Base-by-base conservation (phyloP, 73 alveolate genomes). In the Paramecium sonneborni region DNA sequence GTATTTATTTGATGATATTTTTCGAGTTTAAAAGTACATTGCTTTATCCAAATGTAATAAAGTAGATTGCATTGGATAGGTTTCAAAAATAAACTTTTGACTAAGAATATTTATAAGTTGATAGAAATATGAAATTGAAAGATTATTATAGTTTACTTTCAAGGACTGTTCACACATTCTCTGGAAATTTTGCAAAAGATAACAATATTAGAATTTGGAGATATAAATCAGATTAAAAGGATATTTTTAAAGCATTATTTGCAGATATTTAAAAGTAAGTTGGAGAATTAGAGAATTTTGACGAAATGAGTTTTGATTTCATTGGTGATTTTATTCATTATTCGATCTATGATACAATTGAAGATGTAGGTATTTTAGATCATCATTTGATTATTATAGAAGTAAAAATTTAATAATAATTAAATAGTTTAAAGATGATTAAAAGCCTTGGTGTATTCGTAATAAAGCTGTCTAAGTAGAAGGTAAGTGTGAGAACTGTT, bases 401-500 rank as follows among this genome's bases (percentile, higher is more conserved):
- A 28, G 85, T 68, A 68, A 7, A 6, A 56, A 56, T 41, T 11
- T 8, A 41, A 8, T 41, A 41, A 41, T 41, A 41, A 41, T 41
- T n/a, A n/a, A n/a, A 23, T 68, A 68, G 85, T 68, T 68, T 28
- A 68, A 68, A 68, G 41, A 10, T 9, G 46, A 11, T 9, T 7
- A 10, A 7, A 68, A 28, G 23, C 85, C 85, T 18, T 68, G 85
- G 85, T 68, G 85, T 68, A 46, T 68, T 10, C 10, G 85, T 6
- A 68, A 68, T 68, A 9, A 10, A 18, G 39, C 94, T 3, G 92
- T 76, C 0, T 37, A 56, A 2, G 56, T 35, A 0, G 84, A 38
- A 26, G 96, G 96, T 12, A 94, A 94, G 72, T 94, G 97, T 48
- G 96, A 94, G 57, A 57, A 79, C 30, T 94, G 97, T 57, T 86